Evolutionary conservation across 305 asterid species (phyloP), one percentile per base, ranked within the genome.

Genomic region (Solanum hybrid): DNA sequence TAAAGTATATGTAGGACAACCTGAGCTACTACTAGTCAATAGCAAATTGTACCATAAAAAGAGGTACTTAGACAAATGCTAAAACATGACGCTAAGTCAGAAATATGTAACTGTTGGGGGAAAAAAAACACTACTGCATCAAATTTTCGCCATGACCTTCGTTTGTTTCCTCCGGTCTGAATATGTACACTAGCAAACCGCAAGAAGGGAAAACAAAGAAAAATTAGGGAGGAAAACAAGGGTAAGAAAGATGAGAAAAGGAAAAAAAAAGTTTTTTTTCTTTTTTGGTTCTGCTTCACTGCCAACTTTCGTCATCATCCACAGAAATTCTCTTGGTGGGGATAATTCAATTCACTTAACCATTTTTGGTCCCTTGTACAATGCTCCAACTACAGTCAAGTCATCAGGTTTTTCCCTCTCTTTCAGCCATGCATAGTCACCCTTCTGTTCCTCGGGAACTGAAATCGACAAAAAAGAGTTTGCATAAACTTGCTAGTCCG

Each of bases 361-460:
- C 40, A 88, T 32, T 56, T 88, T 78, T 35, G 90, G 87, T 35
- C 90, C 90, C 27, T 56, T 78, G 87, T 79, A 88, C 69, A 79
- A 24, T 46, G 90, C 79, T 69, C 90, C 90, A 76, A 88, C 87
- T 10, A 88, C 42, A 14, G 86, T 78, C n/a, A 79, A 88, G 26
- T 88, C 87, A 5, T 79, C 87, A 66, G 90, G 90, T 71, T 77
- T 78, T 29, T 78, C 90, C 90, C 87, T 66, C 64, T 88, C 90
- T 79, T 88, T 79, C 64, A 88, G 87, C 90, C 90, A 88, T 35
- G 86, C 90, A 56, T 77, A 88, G n/a, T 24, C 56, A 3, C 76
- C 90, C 20, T 60, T 75, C 73, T 87, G 85, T 71, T 87, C 90
- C n/a, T 78, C 90, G 1, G 87, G 29, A 4, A 88, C 90, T 76